Percentiles rank a stretch among this genome's conserved stretches.
Conservation (phyloP, 352 stramenopile genomes). For the Globisporangium spiculum region DNA sequence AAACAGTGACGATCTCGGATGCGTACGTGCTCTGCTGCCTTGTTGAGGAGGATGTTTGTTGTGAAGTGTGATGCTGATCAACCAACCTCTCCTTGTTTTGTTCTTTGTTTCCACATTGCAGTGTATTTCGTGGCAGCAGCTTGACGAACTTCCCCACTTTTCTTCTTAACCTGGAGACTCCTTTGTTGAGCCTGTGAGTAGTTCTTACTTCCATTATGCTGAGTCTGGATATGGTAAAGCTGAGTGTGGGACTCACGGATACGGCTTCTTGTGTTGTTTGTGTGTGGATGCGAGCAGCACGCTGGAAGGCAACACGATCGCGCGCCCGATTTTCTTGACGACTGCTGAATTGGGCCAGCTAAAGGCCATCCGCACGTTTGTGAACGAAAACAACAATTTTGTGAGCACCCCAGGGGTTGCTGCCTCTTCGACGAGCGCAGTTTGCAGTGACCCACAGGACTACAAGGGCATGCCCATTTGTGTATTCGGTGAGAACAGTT, state of each 20-base stretch:
- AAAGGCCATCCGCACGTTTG: conserved; percentile 19
- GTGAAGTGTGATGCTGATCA: not conserved
- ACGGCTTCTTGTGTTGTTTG: not conserved
- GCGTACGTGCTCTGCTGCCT: conserved; percentile 22
- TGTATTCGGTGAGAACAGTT: conserved; percentile 16
- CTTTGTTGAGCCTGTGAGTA: conserved; percentile 16
- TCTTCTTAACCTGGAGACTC: conserved; percentile 31
- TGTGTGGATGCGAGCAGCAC: conserved; percentile 8
- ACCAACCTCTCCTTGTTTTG: not conserved
- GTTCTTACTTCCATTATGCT: not conserved
- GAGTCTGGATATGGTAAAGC: not conserved
- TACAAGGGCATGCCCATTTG: conserved; percentile 23
- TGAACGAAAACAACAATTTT: conserved; percentile 17
- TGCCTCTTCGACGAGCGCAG: not conserved
- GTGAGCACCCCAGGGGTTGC: not conserved
- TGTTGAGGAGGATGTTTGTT: not conserved
- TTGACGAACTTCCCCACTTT: conserved; percentile 41
- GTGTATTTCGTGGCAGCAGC: conserved; percentile 40
- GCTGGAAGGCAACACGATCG: conserved; percentile 21
- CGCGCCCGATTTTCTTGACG: conserved; percentile 18
- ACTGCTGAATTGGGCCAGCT: conserved; percentile 15
- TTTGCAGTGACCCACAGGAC: not conserved
- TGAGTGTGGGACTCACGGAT: not conserved
- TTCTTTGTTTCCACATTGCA: not conserved
- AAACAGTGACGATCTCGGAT: conserved; percentile 31